These are phyloP conservation scores for Septoria petroselini DNA, from an alignment of 2,329 filamentous ascomycete genomes.

Conservation along the genomic window DNA sequence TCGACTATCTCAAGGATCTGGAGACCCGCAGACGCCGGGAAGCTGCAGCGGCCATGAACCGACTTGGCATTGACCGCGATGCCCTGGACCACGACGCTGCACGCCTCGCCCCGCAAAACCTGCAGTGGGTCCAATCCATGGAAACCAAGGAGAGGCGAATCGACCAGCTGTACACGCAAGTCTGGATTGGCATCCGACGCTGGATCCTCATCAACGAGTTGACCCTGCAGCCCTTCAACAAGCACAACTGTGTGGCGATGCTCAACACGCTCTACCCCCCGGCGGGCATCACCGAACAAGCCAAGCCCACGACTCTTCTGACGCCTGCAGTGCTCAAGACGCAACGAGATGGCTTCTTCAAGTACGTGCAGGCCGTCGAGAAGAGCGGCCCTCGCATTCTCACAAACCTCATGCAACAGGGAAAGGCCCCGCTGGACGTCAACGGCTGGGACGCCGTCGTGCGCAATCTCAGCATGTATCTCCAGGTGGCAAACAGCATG, in stretches of 20 bases:
- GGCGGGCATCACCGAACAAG: constrained; percentile 38
- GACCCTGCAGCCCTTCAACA: constrained; percentile 60
- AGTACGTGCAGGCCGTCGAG: constrained; percentile 59
- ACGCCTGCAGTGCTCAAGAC: constrained; percentile 51
- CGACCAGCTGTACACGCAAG: constrained; percentile 57
- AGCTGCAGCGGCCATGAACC: constrained; percentile 52
- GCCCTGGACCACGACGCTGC: constrained; percentile 48
- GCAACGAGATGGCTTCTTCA: constrained; percentile 62
- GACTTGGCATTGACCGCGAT: constrained; percentile 52
- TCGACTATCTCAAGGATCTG: constrained; percentile 65
- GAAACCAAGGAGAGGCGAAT: constrained; percentile 50
- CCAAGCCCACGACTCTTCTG: constrained; percentile 52
- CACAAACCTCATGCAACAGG: constrained; percentile 52
- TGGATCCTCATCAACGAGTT: constrained; percentile 67
- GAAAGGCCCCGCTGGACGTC: constrained; percentile 50
- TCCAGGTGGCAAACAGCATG: constrained; percentile 57
- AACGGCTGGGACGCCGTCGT: constrained; percentile 55
- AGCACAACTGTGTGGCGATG: constrained; percentile 64
- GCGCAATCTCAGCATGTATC: constrained; percentile 55
- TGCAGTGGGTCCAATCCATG: constrained; percentile 51
- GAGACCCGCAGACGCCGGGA: constrained; percentile 60
- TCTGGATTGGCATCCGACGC: constrained; percentile 60
- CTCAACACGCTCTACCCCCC: constrained; percentile 66
- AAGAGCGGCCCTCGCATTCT: constrained; percentile 54
- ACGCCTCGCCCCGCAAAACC: constrained; percentile 52